These are phyloP conservation scores for Daphne laureola DNA, from an alignment of 441 rosid species.

Conservation along the genomic window DNA sequence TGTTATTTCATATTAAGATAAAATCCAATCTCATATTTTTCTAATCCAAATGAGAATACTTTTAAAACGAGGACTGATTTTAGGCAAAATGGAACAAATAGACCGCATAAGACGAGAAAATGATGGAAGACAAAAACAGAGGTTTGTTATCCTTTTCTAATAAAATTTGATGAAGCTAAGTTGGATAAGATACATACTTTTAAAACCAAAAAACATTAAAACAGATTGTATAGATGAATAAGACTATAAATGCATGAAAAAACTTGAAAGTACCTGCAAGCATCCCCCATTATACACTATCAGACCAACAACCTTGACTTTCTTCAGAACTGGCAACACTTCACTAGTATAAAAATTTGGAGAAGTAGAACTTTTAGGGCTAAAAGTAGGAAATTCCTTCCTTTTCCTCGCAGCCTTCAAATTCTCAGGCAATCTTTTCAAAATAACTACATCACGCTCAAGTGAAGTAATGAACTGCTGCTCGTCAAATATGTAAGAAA, in stretches of 20 bases:
- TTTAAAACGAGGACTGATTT: no score
- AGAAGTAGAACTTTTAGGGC: slow-evolving; percentile 75
- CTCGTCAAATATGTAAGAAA: slow-evolving; percentile 89
- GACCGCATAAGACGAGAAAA: no score
- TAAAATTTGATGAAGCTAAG: background rate
- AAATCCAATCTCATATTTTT: no score
- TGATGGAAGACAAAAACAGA: no score
- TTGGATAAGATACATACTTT: slow-evolving; percentile 5
- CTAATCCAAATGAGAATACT: no score
- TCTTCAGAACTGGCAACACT: slow-evolving; percentile 70
- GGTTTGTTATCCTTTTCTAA: no score
- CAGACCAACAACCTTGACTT: slow-evolving; percentile 67
- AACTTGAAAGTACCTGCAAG: slow-evolving; percentile 59
- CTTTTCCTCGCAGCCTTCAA: slow-evolving; percentile 78
- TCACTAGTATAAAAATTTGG: slow-evolving; percentile 68
- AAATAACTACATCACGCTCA: slow-evolving; percentile 62
- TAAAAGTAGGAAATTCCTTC: slow-evolving; percentile 66
- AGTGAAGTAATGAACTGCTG: slow-evolving; percentile 92
- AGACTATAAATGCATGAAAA: slow-evolving; percentile 7
- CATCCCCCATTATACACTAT: slow-evolving; percentile 80
- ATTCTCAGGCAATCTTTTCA: slow-evolving; percentile 68
- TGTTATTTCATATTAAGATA: no score
- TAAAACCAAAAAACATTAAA: slow-evolving; percentile 10
- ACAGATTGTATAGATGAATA: slow-evolving; percentile 4
- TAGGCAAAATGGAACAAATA: no score